Base-by-base conservation (phyloP, 2,329 filamentous ascomycete genomes). In the Neofusicoccum kwambonambiense region DNA sequence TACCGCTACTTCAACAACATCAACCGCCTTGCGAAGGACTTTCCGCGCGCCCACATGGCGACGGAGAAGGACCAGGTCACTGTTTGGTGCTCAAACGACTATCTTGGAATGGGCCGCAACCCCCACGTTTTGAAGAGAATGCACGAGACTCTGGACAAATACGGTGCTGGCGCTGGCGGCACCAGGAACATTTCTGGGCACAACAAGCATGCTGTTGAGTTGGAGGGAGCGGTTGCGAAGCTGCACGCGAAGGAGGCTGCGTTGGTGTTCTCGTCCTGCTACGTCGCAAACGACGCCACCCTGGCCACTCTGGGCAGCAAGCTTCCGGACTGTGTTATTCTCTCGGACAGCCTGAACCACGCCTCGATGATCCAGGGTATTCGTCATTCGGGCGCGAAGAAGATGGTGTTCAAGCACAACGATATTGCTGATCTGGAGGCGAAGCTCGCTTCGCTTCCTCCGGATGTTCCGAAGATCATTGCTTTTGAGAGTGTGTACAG, bases 1-100 rank as follows among this genome's bases (percentile, higher is more conserved):
- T 99, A 99, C 83, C 92, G 95, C 75, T 98, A 98, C 83, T 99
- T 99, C 84, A 99, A 99, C 86, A 99, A 99, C 84, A 99, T 99
- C 87, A 99, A 99, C 76, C 93, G 95, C 41, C 85, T 99, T 67
- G 95, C 95, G 70, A 92, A 95, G 81, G 92, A 98, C 69, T 99
- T 99, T 68, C 95, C 95, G 35, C 91, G 91, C 69, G 95, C 95
- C 51, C 95, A 99, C 79, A 96, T 96, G 85, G 86, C 91, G 15
- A 88, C 85, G 65, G 86, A 87, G 74, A 89, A 94, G 66, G 92
- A 97, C 70, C 88, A 88, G 62, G 95, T 99, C 65, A 97, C 94
- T 1, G 95, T 99, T 27, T 99, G 95, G 95, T 99, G 95, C 84
- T 96, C 94, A 76, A 99, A 99, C 75, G 95, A 99, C 78, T 99